Base-by-base conservation (phyloP, 2,329 filamentous ascomycete species). In the Venturia carpophila region DNA sequence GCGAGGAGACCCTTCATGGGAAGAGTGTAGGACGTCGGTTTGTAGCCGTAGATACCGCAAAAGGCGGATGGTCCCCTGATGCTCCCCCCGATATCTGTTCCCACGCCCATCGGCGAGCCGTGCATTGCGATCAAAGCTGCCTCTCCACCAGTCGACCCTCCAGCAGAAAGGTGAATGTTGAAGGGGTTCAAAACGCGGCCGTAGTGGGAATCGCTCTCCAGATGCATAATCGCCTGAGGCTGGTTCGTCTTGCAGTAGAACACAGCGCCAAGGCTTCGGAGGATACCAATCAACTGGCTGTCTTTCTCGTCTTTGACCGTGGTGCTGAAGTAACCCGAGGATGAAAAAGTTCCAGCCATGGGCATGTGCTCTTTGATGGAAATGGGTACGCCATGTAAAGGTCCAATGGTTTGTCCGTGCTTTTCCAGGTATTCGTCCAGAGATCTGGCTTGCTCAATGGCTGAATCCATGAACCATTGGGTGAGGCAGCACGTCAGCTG, bases 291-390 rank as follows among this genome's bases (percentile, higher is more conserved):
- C 7, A 89, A 75, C 0, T 81, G 79, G 0, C 84, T 80, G 71
- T 88, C 82, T 67, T 78, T 73, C 21, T 83, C 78, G 67, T 87
- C 84, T 15, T 84, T 78, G 0, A 72, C 71, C 5, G 77, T 77
- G 4, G 79, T 69, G 7, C 79, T 78, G 69, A 76, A 76, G 5
- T 68, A 70, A 0, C 79, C 80, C 15, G 77, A 79, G 66, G 81
- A 82, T 24, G 78, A 70, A 66, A 80, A 77, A 2, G 80, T 71
- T 5, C 84, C 84, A 2, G 73, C 72, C 15, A 89, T 76, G 66
- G 88, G 82, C 77, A 90, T 87, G 70, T 87, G 86, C 74, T 90
- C 88, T 70, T 91, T 91, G 60, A 91, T 79, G 0, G 86, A 84
- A 60, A 88, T 77, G 0, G 85, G 85, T 0, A 88, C 66, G 72